These are phyloP conservation scores for Penicillium bovifimosum DNA, from an alignment of 495 filamentous ascomycete genomes.

Conservation along the genomic window DNA sequence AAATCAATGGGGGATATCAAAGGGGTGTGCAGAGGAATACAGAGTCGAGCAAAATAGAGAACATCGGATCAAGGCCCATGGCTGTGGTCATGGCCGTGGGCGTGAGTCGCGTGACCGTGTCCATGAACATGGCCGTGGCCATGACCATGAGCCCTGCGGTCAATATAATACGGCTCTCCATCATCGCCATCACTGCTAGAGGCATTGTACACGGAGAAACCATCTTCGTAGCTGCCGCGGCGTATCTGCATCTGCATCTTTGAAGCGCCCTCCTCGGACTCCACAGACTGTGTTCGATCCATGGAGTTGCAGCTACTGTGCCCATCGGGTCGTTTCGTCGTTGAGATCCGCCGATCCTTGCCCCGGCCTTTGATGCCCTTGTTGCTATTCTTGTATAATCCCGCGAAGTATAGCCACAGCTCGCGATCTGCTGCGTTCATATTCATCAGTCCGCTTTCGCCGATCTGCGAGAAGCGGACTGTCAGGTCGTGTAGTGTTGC, in stretches of 20 bases:
- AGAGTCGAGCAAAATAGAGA: not conserved
- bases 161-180: slow-evolving; percentile 27
- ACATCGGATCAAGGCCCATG: not conserved
- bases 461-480: slow-evolving; percentile 61
- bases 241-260: slow-evolving; percentile 9
- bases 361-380: slow-evolving; percentile 93
- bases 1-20: slow-evolving; percentile 1
- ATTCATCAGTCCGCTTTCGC: slow-evolving; percentile 56
- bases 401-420: slow-evolving; percentile 79
- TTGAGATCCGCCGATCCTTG: slow-evolving; percentile 59
- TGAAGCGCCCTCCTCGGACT: slow-evolving; percentile 22
- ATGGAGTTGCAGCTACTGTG: slow-evolving; percentile 3
- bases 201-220: slow-evolving; percentile 27
- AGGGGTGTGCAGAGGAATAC: not conserved
- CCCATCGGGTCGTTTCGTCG: slow-evolving; percentile 22
- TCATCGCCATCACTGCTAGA: slow-evolving; percentile 37
- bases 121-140: not conserved
- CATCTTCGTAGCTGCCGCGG: slow-evolving; percentile 30
- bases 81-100: not conserved
- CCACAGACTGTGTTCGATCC: slow-evolving; percentile 18
- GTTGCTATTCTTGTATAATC: slow-evolving; percentile 88
- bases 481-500: slow-evolving; percentile 68
- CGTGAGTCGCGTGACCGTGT: no score
- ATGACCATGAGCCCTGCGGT: slow-evolving; percentile 17
- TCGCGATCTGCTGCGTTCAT: slow-evolving; percentile 67